phyloP scores from a whole-genome alignment of 2,329 filamentous ascomycete genomes.

The Colletotrichum brevisporum region DNA sequence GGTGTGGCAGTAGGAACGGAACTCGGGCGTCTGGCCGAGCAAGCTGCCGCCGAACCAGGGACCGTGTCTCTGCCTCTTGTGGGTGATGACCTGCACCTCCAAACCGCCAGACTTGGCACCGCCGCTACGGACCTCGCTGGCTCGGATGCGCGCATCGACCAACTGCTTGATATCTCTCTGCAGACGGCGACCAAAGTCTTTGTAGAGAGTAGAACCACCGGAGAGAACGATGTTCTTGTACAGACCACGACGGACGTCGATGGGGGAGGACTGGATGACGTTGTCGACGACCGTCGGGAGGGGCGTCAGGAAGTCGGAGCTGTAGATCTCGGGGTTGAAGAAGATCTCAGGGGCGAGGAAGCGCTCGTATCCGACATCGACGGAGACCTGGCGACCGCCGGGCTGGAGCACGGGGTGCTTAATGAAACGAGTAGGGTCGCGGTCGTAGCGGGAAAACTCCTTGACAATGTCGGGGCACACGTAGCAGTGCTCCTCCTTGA shows the following conservation, averaged over 20 bases:
- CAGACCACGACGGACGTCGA: conserved; percentile 94
- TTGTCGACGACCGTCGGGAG: conserved; percentile 94
- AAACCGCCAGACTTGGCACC: conserved; percentile 94
- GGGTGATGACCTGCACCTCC: conserved; percentile 96
- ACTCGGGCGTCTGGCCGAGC: conserved; percentile 96
- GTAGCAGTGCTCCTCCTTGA: conserved; percentile 99
- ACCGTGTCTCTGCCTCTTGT: conserved; percentile 97
- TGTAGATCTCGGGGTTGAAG: conserved; percentile 99
- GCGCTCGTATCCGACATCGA: conserved; percentile 97
- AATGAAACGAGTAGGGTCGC: conserved; percentile 89
- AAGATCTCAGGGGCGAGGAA: conserved; percentile 99
- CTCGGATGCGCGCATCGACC: conserved; percentile 92
- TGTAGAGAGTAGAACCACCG: conserved; percentile 96
- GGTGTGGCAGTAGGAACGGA: conserved; percentile 98
- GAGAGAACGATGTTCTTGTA: conserved; percentile 99
- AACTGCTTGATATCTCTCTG: conserved; percentile 98
- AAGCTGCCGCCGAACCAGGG: conserved; percentile 99
- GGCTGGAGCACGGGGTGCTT: conserved; percentile 91
- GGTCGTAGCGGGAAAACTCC: conserved; percentile 95
- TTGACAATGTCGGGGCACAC: conserved; percentile 99
- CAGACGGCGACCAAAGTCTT: conserved; percentile 95
- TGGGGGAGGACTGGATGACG: conserved; percentile 97
- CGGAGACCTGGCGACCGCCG: conserved; percentile 85
- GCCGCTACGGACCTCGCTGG: conserved; percentile 91
- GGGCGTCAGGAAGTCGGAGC: conserved; percentile 96